Evolutionary conservation across 495 filamentous ascomycete genomes (phyloP).

Genomic region (Podospora tetraspora): DNA sequence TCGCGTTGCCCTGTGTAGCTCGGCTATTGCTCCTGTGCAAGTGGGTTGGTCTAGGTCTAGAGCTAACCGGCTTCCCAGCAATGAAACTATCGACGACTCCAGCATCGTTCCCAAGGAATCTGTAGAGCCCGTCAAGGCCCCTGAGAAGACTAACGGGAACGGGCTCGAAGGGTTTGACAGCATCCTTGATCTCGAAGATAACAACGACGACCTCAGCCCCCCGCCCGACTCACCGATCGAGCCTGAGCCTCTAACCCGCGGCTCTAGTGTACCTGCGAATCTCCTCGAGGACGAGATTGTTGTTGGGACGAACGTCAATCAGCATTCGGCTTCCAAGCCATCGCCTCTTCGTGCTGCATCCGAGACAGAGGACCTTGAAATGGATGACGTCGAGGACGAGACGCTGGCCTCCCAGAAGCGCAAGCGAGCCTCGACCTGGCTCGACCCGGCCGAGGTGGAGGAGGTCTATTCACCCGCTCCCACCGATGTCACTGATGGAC

Average conservation of each 20-base stretch:
- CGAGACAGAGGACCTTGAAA: slow-evolving; percentile 32
- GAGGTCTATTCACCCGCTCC: slow-evolving; percentile 24
- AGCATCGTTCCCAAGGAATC: neutral
- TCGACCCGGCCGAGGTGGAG: slow-evolving; percentile 32
- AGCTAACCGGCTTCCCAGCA: neutral
- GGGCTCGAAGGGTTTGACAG: neutral
- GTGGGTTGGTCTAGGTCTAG: neutral
- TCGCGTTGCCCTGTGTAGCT: neutral
- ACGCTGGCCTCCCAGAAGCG: slow-evolving; percentile 37
- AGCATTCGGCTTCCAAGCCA: slow-evolving; percentile 8
- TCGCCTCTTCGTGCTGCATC: slow-evolving; percentile 23
- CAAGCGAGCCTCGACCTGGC: slow-evolving; percentile 43
- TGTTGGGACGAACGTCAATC: slow-evolving; percentile 34
- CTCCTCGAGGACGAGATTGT: slow-evolving; percentile 44
- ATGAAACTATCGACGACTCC: neutral
- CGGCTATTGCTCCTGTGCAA: neutral
- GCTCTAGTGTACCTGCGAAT: slow-evolving; percentile 33
- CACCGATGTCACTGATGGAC: slow-evolving; percentile 21
- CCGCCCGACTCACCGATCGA: slow-evolving; percentile 24
- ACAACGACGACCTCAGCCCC: slow-evolving; percentile 23
- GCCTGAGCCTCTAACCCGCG: slow-evolving; percentile 18
- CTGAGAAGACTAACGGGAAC: neutral
- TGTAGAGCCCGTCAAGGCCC: neutral
- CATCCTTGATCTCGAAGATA: slow-evolving; percentile 2
- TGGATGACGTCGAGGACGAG: slow-evolving; percentile 35